phyloP scores from a whole-genome alignment of 176 grass and related monocot genomes.

The Cymbopogon citratus region DNA sequence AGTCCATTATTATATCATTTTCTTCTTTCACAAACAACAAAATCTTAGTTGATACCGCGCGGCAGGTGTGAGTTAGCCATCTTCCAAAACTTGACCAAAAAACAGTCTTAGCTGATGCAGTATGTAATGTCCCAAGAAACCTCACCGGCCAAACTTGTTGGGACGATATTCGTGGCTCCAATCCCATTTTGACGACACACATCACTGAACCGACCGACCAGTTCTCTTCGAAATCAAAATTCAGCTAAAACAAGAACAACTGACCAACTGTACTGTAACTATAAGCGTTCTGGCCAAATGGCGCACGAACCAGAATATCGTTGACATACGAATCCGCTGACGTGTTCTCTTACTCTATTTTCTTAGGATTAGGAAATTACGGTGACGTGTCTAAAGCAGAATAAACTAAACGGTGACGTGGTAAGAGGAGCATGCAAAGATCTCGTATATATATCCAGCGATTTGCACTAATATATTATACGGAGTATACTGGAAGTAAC shows the following conservation, averaged over 20 bases:
- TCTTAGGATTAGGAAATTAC: not conserved
- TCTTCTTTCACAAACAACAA: no score
- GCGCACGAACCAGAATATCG: not conserved
- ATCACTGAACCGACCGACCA: not conserved
- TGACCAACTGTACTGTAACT: no score
- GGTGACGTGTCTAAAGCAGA: not conserved
- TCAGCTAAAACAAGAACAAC: not conserved
- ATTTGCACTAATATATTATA: not conserved
- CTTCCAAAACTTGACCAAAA: no score
- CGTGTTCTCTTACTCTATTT: not conserved
- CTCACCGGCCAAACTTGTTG: conserved; percentile 25
- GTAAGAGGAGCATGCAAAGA: not conserved
- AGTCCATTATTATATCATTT: no score
- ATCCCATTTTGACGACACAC: not conserved
- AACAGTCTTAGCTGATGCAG: no score
- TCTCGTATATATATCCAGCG: not conserved
- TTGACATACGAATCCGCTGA: not conserved
- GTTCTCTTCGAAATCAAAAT: not conserved
- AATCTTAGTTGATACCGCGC: no score
- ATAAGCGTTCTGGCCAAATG: no score
- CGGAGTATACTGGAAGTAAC: no score
- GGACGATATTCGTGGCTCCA: not conserved
- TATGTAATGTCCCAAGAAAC: not conserved
- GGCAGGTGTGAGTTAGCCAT: no score
- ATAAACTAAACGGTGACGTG: not conserved